Conservation (phyloP, 495 filamentous ascomycete species). For the Massariosphaeria phaeospora region DNA sequence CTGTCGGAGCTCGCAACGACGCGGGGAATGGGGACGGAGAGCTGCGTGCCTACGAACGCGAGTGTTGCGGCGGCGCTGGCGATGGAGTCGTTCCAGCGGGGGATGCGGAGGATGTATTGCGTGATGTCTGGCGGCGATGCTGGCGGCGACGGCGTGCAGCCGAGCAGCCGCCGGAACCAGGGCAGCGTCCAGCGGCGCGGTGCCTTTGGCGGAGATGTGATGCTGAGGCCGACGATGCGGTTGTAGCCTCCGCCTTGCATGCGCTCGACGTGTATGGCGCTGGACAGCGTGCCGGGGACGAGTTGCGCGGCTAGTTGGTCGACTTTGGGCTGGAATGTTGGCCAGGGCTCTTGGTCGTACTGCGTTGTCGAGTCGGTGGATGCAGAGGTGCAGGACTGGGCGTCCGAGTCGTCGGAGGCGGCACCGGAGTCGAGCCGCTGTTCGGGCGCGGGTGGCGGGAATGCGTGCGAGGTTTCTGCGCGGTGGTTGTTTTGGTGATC, state of each 20-base stretch:
- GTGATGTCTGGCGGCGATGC: background rate
- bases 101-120: background rate
- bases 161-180: background rate
- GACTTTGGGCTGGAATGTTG: background rate
- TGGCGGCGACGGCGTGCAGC: background rate
- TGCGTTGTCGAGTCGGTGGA: background rate
- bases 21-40: background rate
- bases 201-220: background rate
- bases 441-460: too few relatives aligned
- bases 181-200: background rate
- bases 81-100: background rate
- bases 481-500: too few relatives aligned
- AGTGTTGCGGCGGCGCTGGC: background rate
- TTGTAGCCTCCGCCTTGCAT: constrained; percentile 4
- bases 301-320: background rate
- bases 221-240: constrained; percentile 7
- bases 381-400: too few relatives aligned
- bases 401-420: background rate
- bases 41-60: background rate
- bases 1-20: background rate
- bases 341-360: constrained; percentile 1
- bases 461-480: too few relatives aligned
- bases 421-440: too few relatives aligned
- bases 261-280: background rate
- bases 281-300: background rate